Percentiles rank a stretch among this genome's conserved stretches.
phyloP scores from a whole-genome alignment of 1,284 basidiomycete genomes.

The Tausonia pullulans region DNA sequence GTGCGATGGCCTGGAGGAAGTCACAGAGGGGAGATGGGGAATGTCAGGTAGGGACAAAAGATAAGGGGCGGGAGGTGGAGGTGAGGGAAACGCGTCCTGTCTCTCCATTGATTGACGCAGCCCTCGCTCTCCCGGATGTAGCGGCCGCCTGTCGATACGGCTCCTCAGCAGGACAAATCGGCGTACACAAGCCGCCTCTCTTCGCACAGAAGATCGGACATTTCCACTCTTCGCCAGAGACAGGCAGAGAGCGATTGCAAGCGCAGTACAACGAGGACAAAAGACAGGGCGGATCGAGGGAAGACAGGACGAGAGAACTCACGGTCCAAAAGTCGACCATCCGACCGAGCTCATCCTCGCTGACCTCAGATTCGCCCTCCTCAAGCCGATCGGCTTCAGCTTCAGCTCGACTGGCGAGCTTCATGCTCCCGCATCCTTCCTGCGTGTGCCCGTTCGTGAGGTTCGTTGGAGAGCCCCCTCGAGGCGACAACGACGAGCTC shows the following conservation, averaged over 20 bases:
- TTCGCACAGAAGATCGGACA: no score
- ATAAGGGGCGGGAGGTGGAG: neutral
- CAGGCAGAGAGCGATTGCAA: no score
- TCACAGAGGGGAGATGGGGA: neutral
- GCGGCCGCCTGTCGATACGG: no score
- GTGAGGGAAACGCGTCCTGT: no score
- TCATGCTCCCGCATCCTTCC: neutral
- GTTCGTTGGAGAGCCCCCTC: neutral
- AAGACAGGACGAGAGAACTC: neutral
- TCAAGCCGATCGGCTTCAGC: neutral
- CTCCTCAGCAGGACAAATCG: no score
- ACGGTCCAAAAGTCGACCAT: constrained; percentile 7
- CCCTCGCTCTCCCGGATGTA: no score
- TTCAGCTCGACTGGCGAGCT: neutral
- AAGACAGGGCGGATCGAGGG: neutral
- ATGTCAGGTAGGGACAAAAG: neutral
- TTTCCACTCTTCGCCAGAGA: no score
- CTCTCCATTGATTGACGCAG: no score
- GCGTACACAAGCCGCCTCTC: no score
- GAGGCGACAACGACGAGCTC: neutral
- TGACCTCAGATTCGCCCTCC: neutral
- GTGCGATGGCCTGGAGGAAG: neutral
- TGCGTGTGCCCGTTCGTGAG: neutral
- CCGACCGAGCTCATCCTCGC: neutral
- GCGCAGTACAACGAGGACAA: neutral